A percentile compares a stretch with the other conserved stretches of the same genome.
Conservation (phyloP, 129 eudicot genomes). For the Sambucus nigra region DNA sequence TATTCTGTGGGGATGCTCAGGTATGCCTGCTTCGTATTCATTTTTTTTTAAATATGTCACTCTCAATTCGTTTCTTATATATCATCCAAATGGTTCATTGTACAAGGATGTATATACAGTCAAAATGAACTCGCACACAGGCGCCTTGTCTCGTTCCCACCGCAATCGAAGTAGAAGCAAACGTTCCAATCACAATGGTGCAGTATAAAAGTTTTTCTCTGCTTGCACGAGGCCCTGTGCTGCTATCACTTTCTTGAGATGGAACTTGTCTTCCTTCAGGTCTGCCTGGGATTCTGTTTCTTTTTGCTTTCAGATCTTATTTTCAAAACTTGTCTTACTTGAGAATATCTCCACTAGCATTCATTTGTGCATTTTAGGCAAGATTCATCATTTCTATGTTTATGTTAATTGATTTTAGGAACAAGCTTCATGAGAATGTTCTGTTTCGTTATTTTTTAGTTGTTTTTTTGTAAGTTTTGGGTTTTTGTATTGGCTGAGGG, state of each 20-base stretch:
- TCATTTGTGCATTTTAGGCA: no score
- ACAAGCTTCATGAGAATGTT: no score
- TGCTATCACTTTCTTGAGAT: constrained; percentile 68
- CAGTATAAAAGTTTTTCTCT: constrained; percentile 82
- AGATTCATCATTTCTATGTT: no score
- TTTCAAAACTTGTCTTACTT: no score
- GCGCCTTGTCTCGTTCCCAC: constrained; percentile 61
- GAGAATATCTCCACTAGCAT: no score
- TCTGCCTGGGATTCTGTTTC: constrained; percentile 8
- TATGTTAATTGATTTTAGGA: no score
- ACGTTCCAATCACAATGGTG: constrained; percentile 64
- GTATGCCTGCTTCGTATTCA: constrained; percentile 26
- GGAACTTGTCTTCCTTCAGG: constrained; percentile 94
- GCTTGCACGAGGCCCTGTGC: constrained; percentile 87
- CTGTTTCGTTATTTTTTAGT: no score
- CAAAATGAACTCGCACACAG: constrained; percentile 66
- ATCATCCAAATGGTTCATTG: constrained; percentile 9
- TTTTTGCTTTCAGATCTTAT: not conserved
- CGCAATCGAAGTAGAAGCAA: constrained; percentile 55
- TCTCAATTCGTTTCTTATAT: constrained; percentile 3
- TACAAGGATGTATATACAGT: constrained; percentile 91
- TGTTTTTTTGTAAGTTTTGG: no score
- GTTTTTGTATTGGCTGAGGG: no score
- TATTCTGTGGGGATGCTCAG: constrained; percentile 92
- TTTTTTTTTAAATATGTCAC: constrained; percentile 2